Evolutionary conservation across 1,284 basidiomycete genomes (phyloP).

Genomic region (Ustilago lituana): DNA sequence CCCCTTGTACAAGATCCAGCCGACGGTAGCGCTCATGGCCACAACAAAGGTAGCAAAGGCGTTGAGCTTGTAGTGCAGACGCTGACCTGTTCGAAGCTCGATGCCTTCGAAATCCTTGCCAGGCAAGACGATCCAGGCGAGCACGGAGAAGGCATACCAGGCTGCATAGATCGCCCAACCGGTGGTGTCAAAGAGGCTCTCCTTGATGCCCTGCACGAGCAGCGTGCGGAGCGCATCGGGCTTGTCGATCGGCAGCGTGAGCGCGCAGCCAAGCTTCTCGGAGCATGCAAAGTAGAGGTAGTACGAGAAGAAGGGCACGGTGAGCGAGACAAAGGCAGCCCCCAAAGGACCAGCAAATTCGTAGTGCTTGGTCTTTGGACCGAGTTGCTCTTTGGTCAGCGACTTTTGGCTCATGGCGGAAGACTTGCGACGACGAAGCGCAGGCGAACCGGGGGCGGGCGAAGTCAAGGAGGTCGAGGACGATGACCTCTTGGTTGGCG

Average conservation of each 20-base stretch:
- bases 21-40: conserved; percentile 72
- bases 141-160: conserved; percentile 89
- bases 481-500: conserved; percentile 25
- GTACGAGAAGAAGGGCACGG: conserved; percentile 80
- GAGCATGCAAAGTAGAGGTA: conserved; percentile 86
- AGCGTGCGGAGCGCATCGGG: conserved; percentile 33
- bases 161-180: conserved; percentile 80
- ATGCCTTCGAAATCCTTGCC: conserved; percentile 86
- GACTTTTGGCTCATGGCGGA: conserved; percentile 43
- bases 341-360: conserved; percentile 89
- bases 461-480: conserved; percentile 10
- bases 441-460: conserved; percentile 22
- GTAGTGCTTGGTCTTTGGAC: conserved; percentile 72
- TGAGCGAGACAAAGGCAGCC: conserved; percentile 77
- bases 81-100: conserved; percentile 80
- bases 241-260: conserved; percentile 48
- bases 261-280: conserved; percentile 70
- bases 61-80: conserved; percentile 89
- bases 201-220: conserved; percentile 39
- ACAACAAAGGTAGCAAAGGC: conserved; percentile 84
- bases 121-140: conserved; percentile 84
- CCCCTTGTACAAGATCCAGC: conserved; percentile 78
- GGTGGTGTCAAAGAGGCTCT: conserved; percentile 78
- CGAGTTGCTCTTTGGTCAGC: conserved; percentile 64
- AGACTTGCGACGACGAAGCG: conserved; percentile 29